phyloP scores from a whole-genome alignment of 345 rosid species.

The Triadica sebifera region DNA sequence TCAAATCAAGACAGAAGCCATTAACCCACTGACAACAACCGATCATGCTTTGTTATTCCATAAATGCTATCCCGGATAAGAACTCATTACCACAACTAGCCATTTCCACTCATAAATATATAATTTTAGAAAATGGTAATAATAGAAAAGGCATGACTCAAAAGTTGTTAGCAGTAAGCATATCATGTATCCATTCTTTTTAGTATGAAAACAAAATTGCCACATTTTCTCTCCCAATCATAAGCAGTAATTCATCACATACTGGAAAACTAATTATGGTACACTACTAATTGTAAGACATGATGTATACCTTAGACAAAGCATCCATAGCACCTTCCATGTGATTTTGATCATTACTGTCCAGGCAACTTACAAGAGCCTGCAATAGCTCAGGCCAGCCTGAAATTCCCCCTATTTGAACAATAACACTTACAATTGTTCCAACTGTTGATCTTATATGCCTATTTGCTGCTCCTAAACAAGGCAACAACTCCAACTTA shows the following conservation, averaged over 20 bases:
- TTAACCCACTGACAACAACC: neutral
- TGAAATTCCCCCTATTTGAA: conserved; percentile 62
- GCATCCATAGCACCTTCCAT: conserved; percentile 99
- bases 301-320: conserved; percentile 66
- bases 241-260: neutral
- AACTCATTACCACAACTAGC: neutral
- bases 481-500: conserved; percentile 77
- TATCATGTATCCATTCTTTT: too few species aligned
- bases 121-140: too few species aligned
- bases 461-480: conserved; percentile 85
- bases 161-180: neutral
- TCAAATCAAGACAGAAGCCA: neutral
- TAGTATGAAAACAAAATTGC: too few species aligned
- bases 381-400: conserved; percentile 92
- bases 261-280: neutral
- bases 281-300: conserved; percentile 1
- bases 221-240: too few species aligned
- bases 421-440: conserved; percentile 73
- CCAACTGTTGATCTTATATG: conserved; percentile 91
- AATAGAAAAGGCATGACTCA: neutral
- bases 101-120: neutral
- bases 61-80: neutral
- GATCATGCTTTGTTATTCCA: neutral
- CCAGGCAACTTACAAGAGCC: conserved; percentile 77
- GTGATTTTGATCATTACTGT: conserved; percentile 77